phyloP scores from a whole-genome alignment of 495 filamentous ascomycete species.

The Xylaria cubensis region DNA sequence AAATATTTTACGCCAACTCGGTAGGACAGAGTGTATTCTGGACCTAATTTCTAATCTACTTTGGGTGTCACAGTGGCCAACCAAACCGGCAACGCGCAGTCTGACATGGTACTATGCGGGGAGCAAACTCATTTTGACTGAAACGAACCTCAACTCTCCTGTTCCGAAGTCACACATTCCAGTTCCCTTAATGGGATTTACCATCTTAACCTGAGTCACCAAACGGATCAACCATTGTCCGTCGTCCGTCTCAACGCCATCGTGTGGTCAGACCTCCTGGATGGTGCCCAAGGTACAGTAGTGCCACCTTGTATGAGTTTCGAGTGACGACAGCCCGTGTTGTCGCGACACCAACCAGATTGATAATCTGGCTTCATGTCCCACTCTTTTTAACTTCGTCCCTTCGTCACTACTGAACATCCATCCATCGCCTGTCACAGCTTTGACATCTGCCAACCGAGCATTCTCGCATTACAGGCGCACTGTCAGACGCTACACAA shows the following conservation, averaged over 20 bases:
- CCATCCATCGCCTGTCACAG: background rate
- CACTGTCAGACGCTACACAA: constrained; percentile 16
- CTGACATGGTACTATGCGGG: background rate
- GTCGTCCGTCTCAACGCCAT: background rate
- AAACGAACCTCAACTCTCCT: background rate
- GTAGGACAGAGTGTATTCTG: background rate
- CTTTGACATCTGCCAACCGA: background rate
- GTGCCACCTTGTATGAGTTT: background rate
- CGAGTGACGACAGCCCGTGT: constrained; percentile 2
- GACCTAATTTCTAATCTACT: background rate
- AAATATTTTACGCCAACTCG: background rate
- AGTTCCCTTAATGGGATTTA: constrained; percentile 6
- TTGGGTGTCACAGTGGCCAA: background rate
- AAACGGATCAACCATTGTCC: background rate
- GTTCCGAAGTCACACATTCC: constrained; percentile 5
- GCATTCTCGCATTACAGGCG: background rate
- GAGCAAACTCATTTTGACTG: constrained; percentile 1
- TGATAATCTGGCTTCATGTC: constrained; percentile 18
- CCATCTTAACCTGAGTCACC: background rate
- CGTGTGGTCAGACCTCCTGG: constrained; percentile 6
- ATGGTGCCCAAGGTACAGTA: constrained; percentile 1
- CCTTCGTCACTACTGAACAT: constrained; percentile 6
- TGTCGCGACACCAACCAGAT: constrained; percentile 17
- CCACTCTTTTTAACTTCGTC: constrained; percentile 13
- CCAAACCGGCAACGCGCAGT: background rate